Percentiles rank a stretch among this genome's conserved stretches.
Conservation (phyloP, 108 stramenopile genomes). For the Ochromonas danica region DNA sequence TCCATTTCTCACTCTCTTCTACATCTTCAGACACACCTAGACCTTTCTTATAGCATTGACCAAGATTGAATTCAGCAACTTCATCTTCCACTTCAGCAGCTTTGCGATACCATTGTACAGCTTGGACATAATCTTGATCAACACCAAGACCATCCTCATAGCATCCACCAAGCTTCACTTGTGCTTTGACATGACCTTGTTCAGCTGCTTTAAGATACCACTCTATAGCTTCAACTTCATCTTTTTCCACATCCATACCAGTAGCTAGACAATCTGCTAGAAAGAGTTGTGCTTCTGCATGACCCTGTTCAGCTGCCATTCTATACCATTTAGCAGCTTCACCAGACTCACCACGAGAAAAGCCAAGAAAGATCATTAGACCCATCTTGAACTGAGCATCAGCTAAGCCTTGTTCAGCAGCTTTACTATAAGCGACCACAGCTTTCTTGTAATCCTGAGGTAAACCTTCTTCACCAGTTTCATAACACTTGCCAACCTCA, state of each 20-base stretch:
- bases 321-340: neutral
- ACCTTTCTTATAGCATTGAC: neutral
- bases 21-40: too few species aligned
- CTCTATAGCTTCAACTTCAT: neutral
- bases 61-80: neutral
- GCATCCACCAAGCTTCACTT: neutral
- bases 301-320: neutral
- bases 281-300: too few species aligned
- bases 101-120: neutral
- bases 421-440: too few species aligned
- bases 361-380: too few species aligned
- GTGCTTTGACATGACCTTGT: neutral
- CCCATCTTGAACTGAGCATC: too few species aligned
- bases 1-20: too few species aligned
- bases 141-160: neutral
- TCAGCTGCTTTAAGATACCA: neutral
- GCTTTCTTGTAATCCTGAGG: too few species aligned
- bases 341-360: too few species aligned
- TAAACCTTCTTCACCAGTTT: neutral
- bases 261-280: too few species aligned
- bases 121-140: neutral
- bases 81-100: neutral
- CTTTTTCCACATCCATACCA: neutral
- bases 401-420: too few species aligned
- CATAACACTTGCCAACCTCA: neutral